Evolutionary conservation across 805 yeast genomes (phyloP).

Genomic region (Teunomyces gatunensis): DNA sequence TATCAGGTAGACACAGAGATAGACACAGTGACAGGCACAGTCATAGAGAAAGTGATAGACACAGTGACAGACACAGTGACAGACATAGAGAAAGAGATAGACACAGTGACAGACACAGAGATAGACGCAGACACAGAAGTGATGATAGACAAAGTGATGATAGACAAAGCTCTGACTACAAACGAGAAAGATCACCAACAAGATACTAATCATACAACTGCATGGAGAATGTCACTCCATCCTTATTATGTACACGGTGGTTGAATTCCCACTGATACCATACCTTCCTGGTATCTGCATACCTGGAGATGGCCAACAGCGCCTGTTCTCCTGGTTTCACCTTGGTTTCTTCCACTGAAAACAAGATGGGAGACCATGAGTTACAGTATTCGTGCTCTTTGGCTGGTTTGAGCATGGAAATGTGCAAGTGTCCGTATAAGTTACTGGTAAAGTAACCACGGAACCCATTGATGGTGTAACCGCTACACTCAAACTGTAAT

Average conservation of each 20-base stretch:
- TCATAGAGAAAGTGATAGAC: conserved; percentile 5
- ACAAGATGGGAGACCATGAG: conserved; percentile 40
- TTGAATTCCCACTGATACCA: conserved; percentile 27
- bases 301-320: conserved; percentile 12
- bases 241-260: conserved; percentile 16
- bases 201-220: not conserved
- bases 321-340: conserved; percentile 10
- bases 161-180: not conserved
- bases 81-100: conserved; percentile 1
- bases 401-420: conserved; percentile 39
- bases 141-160: no score
- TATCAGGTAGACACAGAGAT: not conserved
- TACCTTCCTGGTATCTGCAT: conserved; percentile 8
- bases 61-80: conserved; percentile 1
- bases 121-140: conserved; percentile 9
- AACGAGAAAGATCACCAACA: not conserved
- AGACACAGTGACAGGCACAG: conserved; percentile 5
- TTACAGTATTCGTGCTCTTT: conserved; percentile 20
- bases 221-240: conserved; percentile 13
- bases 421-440: conserved; percentile 56
- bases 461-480: conserved; percentile 63
- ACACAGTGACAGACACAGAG: conserved; percentile 6
- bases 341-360: conserved; percentile 23
- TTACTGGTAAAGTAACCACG: conserved; percentile 72
- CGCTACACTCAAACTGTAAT: conserved; percentile 46